Evolutionary conservation across 495 filamentous ascomycete species (phyloP).

Genomic region (Parmelia sp.): DNA sequence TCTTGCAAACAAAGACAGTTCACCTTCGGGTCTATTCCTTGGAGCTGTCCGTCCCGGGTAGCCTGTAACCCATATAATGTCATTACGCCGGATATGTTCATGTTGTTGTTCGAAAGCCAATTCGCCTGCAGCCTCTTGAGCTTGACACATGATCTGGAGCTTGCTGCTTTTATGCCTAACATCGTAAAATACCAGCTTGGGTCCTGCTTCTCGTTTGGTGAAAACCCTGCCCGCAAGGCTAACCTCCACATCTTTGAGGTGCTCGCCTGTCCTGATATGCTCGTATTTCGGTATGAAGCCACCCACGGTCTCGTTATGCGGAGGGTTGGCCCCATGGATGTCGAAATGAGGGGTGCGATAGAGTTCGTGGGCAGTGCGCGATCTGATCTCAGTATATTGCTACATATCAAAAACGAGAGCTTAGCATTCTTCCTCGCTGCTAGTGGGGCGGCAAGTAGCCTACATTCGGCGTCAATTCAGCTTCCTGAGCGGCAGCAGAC

Average conservation of each 20-base stretch:
- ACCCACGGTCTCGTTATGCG: conserved; percentile 69
- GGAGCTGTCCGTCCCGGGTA: conserved; percentile 85
- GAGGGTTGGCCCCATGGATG: conserved; percentile 80
- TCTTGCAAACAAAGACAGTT: conserved; percentile 88
- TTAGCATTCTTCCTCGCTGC: conserved; percentile 2
- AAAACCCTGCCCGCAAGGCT: conserved; percentile 80
- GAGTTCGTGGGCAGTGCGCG: conserved; percentile 75
- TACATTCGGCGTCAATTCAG: conserved; percentile 84
- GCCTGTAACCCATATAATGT: conserved; percentile 83
- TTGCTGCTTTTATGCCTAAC: conserved; percentile 75
- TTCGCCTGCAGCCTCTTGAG: conserved; percentile 58
- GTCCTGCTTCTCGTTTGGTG: conserved; percentile 74
- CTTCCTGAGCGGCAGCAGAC: conserved; percentile 62
- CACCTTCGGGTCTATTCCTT: conserved; percentile 78
- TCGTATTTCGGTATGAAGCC: conserved; percentile 70
- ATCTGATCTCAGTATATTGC: conserved; percentile 98
- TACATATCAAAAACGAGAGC: conserved; percentile 27
- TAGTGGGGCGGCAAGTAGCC: conserved; percentile 1
- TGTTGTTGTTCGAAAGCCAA: conserved; percentile 77
- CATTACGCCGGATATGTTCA: conserved; percentile 80
- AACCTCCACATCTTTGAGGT: conserved; percentile 62
- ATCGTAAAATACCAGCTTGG: conserved; percentile 91
- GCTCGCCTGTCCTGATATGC: conserved; percentile 78
- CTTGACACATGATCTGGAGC: conserved; percentile 88
- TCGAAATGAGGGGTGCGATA: conserved; percentile 79